Percentiles rank a stretch among this genome's conserved stretches.
phyloP scores from a whole-genome alignment of 2,329 filamentous ascomycete genomes.

The Myriosclerotinia curreyana region DNA sequence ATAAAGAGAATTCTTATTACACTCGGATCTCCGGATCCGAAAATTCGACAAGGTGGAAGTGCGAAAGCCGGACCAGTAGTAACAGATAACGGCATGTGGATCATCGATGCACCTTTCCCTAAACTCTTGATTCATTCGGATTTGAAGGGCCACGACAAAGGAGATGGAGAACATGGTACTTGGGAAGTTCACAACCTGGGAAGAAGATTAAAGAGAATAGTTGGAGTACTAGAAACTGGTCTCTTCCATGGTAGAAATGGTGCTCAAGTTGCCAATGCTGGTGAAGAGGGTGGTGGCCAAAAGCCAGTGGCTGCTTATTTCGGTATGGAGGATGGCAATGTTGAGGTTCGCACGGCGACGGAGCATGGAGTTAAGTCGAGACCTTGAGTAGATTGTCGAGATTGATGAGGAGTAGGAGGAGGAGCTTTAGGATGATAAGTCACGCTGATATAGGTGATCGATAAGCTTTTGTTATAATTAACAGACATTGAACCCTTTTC shows the following conservation, averaged over 20 bases:
- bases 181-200: conserved; percentile 81
- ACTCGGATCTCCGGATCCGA: conserved; percentile 70
- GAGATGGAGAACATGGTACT: conserved; percentile 59
- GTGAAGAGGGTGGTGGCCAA: conserved; percentile 67
- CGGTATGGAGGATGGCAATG: conserved; percentile 75
- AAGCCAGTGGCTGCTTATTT: conserved; percentile 95
- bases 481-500: neutral
- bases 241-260: conserved; percentile 85
- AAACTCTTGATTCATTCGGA: conserved; percentile 64
- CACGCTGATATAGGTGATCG: neutral
- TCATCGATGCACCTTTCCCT: conserved; percentile 88
- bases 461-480: neutral
- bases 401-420: neutral
- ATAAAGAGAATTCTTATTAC: conserved; percentile 69
- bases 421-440: neutral
- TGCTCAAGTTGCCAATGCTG: conserved; percentile 59
- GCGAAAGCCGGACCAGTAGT: conserved; percentile 79
- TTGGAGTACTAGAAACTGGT: conserved; percentile 87
- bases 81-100: conserved; percentile 83
- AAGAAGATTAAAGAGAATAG: conserved; percentile 71
- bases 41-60: conserved; percentile 67
- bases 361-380: conserved; percentile 26
- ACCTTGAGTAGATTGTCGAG: neutral
- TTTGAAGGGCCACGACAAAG: conserved; percentile 44
- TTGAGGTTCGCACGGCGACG: conserved; percentile 52